Evolutionary conservation across 129 eudicot genomes (phyloP), one percentile per base, ranked within the genome.

Genomic region (Arctium lappa): DNA sequence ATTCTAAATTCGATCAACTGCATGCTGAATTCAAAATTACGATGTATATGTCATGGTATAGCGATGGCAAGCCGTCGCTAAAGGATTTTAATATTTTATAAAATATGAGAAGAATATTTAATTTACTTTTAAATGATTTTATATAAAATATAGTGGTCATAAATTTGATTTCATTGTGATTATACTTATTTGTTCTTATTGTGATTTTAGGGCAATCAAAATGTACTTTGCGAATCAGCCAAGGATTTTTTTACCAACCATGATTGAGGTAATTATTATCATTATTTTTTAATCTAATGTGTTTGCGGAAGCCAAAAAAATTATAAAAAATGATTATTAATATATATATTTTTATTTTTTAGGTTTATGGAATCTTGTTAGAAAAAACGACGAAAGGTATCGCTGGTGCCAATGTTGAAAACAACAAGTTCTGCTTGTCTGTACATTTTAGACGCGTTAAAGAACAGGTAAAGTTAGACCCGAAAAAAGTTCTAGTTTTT

Each of bases 381-480:
- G 97, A 91, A 83, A 88, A 88, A 86, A n/a, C n/a, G n/a, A 89
- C 86, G 3, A 90, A 93, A 12, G 79, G 79, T 12, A 93, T 87
- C 6, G 86, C 79, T 1, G 99, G 99, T 22, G 98, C 97, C 13
- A 89, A 32, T 38, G 97, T 95, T 60, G 99, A 95, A 85, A 90
- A 93, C 85, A 95, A 93, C 87, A 91, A 93, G 72, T 95, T 95
- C 65, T 95, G 99, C 74, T 32, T 93, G 22, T 95, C 99, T 1
- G 99, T 95, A 48, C 99, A 95, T 77, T 95, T 85, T 69, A 97
- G 99, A 31, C 72, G 98, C 33, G 98, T 95, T 30, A 94, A 91
- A 29, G 99, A 95, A 82, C 82, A 91, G 88, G 99, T 93, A 84
- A 18, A 66, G 13, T 36, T 8, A 16, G 0, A 22, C n/a, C 8